Conservation (phyloP, 257 asterid species). For the Solanum bulbocastanum region DNA sequence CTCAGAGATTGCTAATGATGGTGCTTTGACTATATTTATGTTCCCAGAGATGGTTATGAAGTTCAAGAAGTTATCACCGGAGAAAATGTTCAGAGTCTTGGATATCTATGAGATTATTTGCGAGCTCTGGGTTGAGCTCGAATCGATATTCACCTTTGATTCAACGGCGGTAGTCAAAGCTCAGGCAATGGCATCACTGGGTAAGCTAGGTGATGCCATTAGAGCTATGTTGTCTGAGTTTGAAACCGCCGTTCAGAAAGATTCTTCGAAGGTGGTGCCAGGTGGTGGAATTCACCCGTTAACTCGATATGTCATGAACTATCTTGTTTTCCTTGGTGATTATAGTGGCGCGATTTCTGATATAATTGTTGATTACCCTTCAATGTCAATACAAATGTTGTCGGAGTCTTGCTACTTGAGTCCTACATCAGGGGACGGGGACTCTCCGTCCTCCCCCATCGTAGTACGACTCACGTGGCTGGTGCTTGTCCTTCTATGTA, state of each 20-base stretch:
- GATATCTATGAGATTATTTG: constrained; percentile 60
- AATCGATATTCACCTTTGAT: constrained; percentile 39
- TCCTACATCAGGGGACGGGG: constrained; percentile 9
- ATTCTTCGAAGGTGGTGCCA: constrained; percentile 39
- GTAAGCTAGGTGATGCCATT: constrained; percentile 56
- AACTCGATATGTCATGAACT: constrained; percentile 87
- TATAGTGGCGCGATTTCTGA: constrained; percentile 64
- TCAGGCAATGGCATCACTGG: constrained; percentile 49
- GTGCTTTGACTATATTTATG: constrained; percentile 29
- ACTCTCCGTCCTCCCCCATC: constrained; percentile 25
- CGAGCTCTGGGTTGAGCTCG: constrained; percentile 55
- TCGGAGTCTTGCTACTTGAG: constrained; percentile 50
- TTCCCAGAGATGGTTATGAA: constrained; percentile 50
- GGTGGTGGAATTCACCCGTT: constrained; percentile 74
- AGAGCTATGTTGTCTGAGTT: constrained; percentile 47
- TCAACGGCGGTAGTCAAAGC: constrained; percentile 31
- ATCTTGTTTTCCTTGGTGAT: constrained; percentile 54
- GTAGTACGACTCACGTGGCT: constrained; percentile 54
- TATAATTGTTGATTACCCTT: constrained; percentile 38
- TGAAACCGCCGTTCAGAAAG: constrained; percentile 71
- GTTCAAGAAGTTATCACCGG: constrained; percentile 55
- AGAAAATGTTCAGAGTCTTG: constrained; percentile 59
- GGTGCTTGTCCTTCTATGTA: constrained; percentile 61
- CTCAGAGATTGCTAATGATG: constrained; percentile 47
- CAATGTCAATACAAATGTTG: constrained; percentile 18